Evolutionary conservation across 306 rosid species (phyloP).

Genomic region (Abrus precatorius): DNA sequence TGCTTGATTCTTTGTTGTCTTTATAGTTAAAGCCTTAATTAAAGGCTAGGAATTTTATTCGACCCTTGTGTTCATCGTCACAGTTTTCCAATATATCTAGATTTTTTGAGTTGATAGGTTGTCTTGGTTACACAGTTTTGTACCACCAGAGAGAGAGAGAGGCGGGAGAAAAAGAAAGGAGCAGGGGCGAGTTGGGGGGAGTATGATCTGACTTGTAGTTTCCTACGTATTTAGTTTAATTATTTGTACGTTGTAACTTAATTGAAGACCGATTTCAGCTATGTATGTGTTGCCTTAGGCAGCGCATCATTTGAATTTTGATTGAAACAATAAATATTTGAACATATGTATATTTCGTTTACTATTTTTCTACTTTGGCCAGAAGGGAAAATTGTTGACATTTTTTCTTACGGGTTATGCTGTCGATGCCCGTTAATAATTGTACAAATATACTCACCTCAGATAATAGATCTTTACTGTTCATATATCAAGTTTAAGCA

Average conservation of each 20-base stretch:
- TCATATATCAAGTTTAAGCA: too few species aligned
- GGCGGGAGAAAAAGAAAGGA: neutral
- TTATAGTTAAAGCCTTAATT: constrained; percentile 51
- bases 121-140: constrained; percentile 67
- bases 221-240: constrained; percentile 31
- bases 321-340: constrained; percentile 49
- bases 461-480: too few species aligned
- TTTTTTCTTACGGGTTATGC: neutral
- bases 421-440: neutral
- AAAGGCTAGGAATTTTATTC: constrained; percentile 57
- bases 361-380: neutral
- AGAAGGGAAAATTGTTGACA: neutral
- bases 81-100: constrained; percentile 52
- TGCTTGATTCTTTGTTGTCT: constrained; percentile 68
- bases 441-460: too few species aligned
- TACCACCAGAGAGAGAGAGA: constrained; percentile 50
- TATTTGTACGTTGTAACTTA: constrained; percentile 53
- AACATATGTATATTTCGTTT: constrained; percentile 5
- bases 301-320: constrained; percentile 57
- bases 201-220: constrained; percentile 42
- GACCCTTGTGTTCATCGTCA: constrained; percentile 54
- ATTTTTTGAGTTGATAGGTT: constrained; percentile 55
- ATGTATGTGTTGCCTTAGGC: constrained; percentile 54
- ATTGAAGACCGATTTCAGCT: constrained; percentile 28
- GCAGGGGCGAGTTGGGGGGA: neutral